Percentiles rank a stretch among this genome's conserved stretches.
phyloP scores from a whole-genome alignment of 169 alveolate genomes.

The Cryptosporidium xiaoi region DNA sequence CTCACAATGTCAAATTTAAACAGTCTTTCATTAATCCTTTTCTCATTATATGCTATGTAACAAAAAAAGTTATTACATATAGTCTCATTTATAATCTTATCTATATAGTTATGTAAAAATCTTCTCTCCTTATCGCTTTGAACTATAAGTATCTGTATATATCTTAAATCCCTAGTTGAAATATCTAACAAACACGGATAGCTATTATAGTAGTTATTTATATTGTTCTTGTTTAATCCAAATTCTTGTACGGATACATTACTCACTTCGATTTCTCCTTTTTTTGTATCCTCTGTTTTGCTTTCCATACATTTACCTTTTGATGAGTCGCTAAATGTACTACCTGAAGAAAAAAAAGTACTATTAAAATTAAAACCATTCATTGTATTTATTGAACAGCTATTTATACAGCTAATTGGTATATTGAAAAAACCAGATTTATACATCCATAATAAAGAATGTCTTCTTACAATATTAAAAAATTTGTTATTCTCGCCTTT shows the following conservation, averaged over 20 bases:
- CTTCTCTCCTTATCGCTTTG: slow-evolving; percentile 33
- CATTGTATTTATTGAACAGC: background rate
- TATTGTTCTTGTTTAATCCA: too few species aligned
- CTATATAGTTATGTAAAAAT: background rate
- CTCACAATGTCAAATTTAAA: slow-evolving; percentile 28
- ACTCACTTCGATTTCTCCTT: too few species aligned
- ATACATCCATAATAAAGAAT: slow-evolving; percentile 33
- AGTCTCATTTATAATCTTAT: slow-evolving; percentile 15
- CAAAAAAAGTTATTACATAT: slow-evolving; percentile 14
- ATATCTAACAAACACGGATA: slow-evolving; percentile 20
- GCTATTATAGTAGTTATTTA: background rate
- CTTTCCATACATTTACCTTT: background rate
- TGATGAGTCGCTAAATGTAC: background rate
- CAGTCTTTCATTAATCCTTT: background rate
- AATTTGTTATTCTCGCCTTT: slow-evolving; percentile 15
- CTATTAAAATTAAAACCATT: background rate
- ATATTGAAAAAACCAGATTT: slow-evolving; percentile 50
- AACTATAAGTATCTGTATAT: slow-evolving; percentile 15
- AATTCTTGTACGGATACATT: too few species aligned
- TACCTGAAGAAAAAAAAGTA: background rate
- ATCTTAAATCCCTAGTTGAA: slow-evolving; percentile 56
- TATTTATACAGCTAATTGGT: slow-evolving; percentile 15
- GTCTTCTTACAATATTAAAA: slow-evolving; percentile 9
- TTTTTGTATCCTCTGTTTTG: slow-evolving; percentile 1
- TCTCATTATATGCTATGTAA: background rate